phyloP scores from a whole-genome alignment of 257 asterid species.

The Forsythia suspensa region DNA sequence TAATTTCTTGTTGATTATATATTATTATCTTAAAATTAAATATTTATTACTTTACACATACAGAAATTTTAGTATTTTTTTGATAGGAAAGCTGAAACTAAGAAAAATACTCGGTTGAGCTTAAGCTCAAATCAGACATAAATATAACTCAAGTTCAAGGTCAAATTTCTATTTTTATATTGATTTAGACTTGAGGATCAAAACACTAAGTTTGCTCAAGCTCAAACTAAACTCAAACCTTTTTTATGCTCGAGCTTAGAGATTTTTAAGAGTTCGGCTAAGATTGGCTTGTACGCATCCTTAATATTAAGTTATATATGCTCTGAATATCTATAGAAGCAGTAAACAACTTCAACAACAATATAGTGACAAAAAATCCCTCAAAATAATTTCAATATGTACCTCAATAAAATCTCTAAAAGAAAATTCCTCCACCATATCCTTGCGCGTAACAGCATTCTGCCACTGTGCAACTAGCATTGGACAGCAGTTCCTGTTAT shows the following conservation, averaged over 20 bases:
- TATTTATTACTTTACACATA: too few species aligned
- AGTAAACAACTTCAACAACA: neutral
- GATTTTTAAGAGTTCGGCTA: neutral
- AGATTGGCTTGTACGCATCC: neutral
- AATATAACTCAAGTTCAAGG: neutral
- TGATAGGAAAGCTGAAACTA: neutral
- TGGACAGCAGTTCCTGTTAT: conserved; percentile 63
- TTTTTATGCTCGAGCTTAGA: neutral
- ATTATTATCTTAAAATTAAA: too few species aligned
- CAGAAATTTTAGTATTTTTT: neutral
- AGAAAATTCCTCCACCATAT: conserved; percentile 58
- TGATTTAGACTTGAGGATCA: neutral
- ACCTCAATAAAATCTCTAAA: conserved; percentile 71
- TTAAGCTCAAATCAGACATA: neutral
- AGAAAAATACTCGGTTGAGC: neutral
- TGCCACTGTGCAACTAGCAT: conserved; percentile 90
- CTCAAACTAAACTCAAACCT: neutral
- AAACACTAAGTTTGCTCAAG: neutral
- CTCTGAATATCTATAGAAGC: neutral
- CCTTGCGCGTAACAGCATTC: conserved; percentile 85
- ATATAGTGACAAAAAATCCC: neutral
- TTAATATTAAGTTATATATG: neutral
- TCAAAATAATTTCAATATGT: neutral
- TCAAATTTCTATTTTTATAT: neutral
- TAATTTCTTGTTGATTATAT: neutral